These are phyloP conservation scores for Aspergillus quadrilineatus DNA, from an alignment of 2,329 filamentous ascomycete genomes.

Conservation along the genomic window DNA sequence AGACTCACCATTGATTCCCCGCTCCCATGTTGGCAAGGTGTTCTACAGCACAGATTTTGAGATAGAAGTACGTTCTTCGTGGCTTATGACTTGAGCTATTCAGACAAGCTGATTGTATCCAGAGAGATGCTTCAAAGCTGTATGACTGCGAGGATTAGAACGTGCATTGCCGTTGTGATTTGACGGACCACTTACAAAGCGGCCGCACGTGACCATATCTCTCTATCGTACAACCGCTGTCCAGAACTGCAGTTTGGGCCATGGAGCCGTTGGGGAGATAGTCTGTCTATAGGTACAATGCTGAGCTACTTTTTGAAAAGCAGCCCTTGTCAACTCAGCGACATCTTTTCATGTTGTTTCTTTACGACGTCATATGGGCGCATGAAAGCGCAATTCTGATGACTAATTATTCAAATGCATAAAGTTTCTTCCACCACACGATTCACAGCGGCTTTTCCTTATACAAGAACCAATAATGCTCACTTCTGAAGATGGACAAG, in stretches of 20 bases:
- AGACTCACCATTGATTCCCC: constrained; percentile 20
- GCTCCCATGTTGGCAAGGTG: constrained; percentile 17
- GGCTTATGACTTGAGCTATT: neutral
- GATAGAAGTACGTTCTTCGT: neutral
- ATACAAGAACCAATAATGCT: constrained; percentile 7
- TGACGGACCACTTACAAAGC: constrained; percentile 16
- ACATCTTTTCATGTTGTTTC: neutral
- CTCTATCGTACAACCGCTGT: neutral
- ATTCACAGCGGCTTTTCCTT: constrained; percentile 9
- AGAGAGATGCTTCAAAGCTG: neutral
- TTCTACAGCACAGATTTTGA: neutral
- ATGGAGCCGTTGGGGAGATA: neutral
- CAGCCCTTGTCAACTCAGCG: neutral
- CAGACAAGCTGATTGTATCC: too few species aligned
- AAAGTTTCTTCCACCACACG: constrained; percentile 19
- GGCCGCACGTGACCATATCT: constrained; percentile 30
- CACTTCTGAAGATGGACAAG: constrained; percentile 34
- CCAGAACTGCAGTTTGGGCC: neutral
- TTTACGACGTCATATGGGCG: neutral
- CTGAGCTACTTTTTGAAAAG: too few species aligned
- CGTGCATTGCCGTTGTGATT: constrained; percentile 8
- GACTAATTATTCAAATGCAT: constrained; percentile 11
- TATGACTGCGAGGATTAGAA: neutral
- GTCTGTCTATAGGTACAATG: too few species aligned
- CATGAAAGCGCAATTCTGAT: neutral